phyloP scores from a whole-genome alignment of 2,329 filamentous ascomycete species.

The Thielaviopsis musarum region DNA sequence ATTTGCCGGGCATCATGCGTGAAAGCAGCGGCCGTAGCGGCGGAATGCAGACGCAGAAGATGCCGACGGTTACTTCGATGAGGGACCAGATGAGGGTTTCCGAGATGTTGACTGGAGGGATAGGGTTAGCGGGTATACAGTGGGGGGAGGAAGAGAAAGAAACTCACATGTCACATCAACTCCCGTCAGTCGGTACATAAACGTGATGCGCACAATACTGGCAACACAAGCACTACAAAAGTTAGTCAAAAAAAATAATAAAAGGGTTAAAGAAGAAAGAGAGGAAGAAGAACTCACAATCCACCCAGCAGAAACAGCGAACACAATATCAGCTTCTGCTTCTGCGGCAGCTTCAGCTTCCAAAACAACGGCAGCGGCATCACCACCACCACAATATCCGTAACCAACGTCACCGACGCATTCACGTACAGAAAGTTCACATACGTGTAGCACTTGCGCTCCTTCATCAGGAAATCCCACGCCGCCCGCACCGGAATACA shows the following conservation, averaged over 20 bases:
- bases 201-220: conserved; percentile 16
- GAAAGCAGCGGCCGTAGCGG: conserved; percentile 16
- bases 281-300: conserved; percentile 16
- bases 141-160: background rate
- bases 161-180: conserved; percentile 19
- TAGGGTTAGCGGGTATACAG: background rate
- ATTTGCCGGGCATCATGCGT: conserved; percentile 1
- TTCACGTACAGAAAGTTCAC: conserved; percentile 17
- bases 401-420: conserved; percentile 17
- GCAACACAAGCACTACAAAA: conserved; percentile 16
- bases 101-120: conserved; percentile 17
- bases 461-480: conserved; percentile 16
- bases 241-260: conserved; percentile 4
- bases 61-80: conserved; percentile 19
- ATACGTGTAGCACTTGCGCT: conserved; percentile 16
- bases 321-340: conserved; percentile 17
- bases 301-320: conserved; percentile 17
- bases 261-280: background rate
- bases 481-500: conserved; percentile 16
- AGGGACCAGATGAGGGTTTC: conserved; percentile 19
- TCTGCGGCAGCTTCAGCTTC: conserved; percentile 16
- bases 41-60: conserved; percentile 21
- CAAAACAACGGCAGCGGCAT: conserved; percentile 19
- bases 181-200: conserved; percentile 14
- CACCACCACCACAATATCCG: conserved; percentile 18